Conservation (phyloP, 495 filamentous ascomycete genomes). For the Cladorrhinum samala region DNA sequence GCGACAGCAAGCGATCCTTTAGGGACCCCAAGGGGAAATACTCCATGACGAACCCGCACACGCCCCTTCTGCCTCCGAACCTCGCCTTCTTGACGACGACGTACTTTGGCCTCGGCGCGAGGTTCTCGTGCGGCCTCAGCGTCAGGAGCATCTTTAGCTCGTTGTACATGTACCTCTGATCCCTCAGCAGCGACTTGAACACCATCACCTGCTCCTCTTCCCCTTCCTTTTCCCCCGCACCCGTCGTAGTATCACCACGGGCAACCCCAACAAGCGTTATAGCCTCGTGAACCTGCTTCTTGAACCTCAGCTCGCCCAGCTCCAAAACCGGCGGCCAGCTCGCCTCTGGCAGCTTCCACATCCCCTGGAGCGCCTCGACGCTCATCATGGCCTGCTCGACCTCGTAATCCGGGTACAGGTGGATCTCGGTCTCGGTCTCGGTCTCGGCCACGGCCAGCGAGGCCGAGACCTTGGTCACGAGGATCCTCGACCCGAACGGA, state of each 20-base stretch:
- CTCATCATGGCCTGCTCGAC: conserved; percentile 33
- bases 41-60: conserved; percentile 31
- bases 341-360: conserved; percentile 24
- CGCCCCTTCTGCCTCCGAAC: conserved; percentile 28
- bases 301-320: conserved; percentile 29
- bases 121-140: conserved; percentile 22
- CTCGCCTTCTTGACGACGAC: conserved; percentile 26
- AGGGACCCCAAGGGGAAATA: conserved; percentile 27
- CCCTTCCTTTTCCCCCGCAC: not conserved
- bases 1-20: conserved; percentile 16
- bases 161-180: conserved; percentile 31
- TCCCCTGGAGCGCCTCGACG: conserved; percentile 19
- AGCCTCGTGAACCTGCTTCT: conserved; percentile 35
- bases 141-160: conserved; percentile 33
- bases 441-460: conserved; percentile 23
- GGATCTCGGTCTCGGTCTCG: conserved; percentile 23
- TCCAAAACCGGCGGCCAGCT: conserved; percentile 30
- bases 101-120: conserved; percentile 23
- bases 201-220: conserved; percentile 11
- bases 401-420: conserved; percentile 29
- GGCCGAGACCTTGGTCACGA: conserved; percentile 26
- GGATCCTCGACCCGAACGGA: conserved; percentile 36
- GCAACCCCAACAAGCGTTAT: conserved; percentile 33
- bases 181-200: conserved; percentile 35
- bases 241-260: conserved; percentile 14